phyloP scores from a whole-genome alignment of 139 green algal species.

The Chlorella sorokiniana region DNA sequence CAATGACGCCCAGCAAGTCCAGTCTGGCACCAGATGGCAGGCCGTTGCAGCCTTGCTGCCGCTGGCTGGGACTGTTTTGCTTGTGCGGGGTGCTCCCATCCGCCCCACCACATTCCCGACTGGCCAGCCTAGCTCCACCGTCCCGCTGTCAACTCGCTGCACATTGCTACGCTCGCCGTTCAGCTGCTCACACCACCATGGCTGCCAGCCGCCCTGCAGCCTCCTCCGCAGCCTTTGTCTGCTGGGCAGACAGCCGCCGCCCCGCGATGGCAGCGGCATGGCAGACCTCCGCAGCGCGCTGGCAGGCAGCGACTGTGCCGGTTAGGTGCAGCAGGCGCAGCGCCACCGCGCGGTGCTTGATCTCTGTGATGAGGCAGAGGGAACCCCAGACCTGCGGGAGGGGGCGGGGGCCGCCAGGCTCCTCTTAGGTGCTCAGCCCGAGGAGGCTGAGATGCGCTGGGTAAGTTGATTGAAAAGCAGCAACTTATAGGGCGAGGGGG shows the following conservation, averaged over 20 bases:
- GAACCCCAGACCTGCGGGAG: slow-evolving; percentile 42
- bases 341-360: slow-evolving; percentile 38
- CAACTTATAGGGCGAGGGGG: not conserved
- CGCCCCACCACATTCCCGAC: too few relatives aligned
- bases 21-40: too few relatives aligned
- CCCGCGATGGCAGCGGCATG: not conserved
- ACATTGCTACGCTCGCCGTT: too few relatives aligned
- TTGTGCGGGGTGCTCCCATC: too few relatives aligned
- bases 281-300: not conserved
- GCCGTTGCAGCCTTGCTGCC: too few relatives aligned
- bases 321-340: slow-evolving; percentile 40
- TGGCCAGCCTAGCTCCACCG: not conserved
- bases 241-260: not conserved
- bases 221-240: slow-evolving; percentile 17
- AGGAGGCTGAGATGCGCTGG: too few relatives aligned
- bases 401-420: not conserved
- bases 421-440: too few relatives aligned
- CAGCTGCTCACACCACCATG: slow-evolving; percentile 23
- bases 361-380: slow-evolving; percentile 37
- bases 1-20: too few relatives aligned
- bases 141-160: not conserved
- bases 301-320: slow-evolving; percentile 39
- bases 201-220: slow-evolving; percentile 8
- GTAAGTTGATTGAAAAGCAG: too few relatives aligned
- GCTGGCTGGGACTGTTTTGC: too few relatives aligned